Percentiles rank a stretch among this genome's conserved stretches.
Conservation (phyloP, 306 rosid species). For the Ormosia semicastrata region DNA sequence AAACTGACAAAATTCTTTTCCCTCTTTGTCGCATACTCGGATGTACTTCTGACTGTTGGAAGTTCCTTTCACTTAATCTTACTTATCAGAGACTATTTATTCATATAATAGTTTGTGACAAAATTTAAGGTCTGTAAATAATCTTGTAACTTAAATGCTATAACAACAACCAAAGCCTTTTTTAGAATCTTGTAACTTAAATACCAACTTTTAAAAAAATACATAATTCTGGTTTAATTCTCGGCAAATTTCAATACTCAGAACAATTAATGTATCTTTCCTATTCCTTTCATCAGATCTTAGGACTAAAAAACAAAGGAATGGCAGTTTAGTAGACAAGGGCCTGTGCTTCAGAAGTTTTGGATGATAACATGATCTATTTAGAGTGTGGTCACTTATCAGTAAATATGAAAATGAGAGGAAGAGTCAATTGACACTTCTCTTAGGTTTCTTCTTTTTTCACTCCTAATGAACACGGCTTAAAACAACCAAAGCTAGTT, state of each 20-base stretch:
- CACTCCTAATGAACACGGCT: neutral
- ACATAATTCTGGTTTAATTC: neutral
- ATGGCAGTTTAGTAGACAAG: neutral
- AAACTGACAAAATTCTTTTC: neutral
- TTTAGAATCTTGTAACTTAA: neutral
- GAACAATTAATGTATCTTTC: neutral
- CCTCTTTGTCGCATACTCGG: neutral
- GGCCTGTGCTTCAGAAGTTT: neutral
- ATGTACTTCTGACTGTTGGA: neutral
- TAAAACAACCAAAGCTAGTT: neutral
- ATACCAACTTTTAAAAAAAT: too few relatives aligned
- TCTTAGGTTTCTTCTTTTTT: too few relatives aligned
- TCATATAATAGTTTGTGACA: neutral
- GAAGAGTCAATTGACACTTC: neutral
- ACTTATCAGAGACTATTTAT: neutral
- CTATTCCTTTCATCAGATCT: neutral
- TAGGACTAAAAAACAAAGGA: neutral
- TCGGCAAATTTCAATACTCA: neutral
- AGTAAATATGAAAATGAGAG: neutral
- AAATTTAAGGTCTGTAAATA: neutral
- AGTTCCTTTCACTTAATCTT: neutral
- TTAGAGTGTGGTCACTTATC: neutral
- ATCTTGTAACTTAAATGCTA: neutral
- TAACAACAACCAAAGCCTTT: too few relatives aligned
- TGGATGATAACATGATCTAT: neutral